phyloP scores from a whole-genome alignment of 495 filamentous ascomycete genomes.

The Polyplosphaeria fusca region DNA sequence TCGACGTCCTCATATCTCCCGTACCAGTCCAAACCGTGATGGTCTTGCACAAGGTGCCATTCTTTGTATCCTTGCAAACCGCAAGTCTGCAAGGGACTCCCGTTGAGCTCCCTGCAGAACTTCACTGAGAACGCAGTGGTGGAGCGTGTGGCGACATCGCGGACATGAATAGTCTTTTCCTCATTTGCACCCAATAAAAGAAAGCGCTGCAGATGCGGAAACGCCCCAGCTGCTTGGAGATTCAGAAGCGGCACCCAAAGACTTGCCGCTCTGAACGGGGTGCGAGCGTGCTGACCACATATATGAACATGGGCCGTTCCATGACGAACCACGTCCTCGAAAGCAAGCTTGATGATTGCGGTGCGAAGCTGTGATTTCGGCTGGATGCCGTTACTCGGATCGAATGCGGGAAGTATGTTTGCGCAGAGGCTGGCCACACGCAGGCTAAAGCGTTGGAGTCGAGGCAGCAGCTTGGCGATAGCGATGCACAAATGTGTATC shows the following conservation, averaged over 20 bases:
- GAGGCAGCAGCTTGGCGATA: neutral
- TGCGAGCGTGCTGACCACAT: neutral
- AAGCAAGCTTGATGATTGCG: neutral
- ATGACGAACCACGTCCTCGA: neutral
- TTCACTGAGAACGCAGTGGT: neutral
- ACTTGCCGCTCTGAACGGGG: neutral
- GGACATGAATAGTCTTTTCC: neutral
- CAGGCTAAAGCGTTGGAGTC: neutral
- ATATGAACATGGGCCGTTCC: neutral
- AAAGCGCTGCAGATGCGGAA: neutral
- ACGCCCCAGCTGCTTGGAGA: neutral
- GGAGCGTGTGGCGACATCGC: neutral
- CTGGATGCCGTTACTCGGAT: neutral
- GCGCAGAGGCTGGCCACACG: neutral
- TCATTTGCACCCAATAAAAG: neutral
- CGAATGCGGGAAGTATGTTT: neutral
- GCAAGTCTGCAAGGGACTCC: neutral
- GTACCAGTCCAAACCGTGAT: neutral
- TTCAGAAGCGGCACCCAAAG: neutral
- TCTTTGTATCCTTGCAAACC: neutral
- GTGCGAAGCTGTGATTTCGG: neutral
- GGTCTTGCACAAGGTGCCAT: neutral
- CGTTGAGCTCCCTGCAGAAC: neutral
- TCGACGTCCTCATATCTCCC: neutral
- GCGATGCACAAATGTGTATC: neutral